phyloP scores from a whole-genome alignment of 108 stramenopile species.

The Aurantiochytrium sp. region DNA sequence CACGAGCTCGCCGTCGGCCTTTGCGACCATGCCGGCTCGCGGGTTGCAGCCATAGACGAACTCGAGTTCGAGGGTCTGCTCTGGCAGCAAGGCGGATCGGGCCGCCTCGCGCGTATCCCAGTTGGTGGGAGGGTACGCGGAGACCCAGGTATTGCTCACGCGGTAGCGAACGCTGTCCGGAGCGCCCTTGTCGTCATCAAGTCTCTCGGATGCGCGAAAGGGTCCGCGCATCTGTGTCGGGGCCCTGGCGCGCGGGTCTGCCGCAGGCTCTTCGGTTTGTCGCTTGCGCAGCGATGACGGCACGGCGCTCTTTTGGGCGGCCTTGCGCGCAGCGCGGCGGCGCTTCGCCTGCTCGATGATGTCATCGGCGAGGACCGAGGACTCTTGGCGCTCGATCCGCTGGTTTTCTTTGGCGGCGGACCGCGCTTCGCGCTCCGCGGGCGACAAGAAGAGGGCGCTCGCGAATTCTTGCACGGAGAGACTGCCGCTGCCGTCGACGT shows the following conservation, averaged over 20 bases:
- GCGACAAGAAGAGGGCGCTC: background rate
- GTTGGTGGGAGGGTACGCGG: background rate
- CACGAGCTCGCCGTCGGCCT: background rate
- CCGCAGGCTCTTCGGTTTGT: background rate
- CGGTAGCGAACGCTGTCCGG: background rate
- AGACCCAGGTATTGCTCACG: background rate
- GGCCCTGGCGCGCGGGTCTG: background rate
- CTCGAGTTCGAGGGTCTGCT: background rate
- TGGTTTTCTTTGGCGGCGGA: background rate
- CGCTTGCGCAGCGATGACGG: too few species aligned
- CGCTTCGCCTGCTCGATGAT: slow-evolving; percentile 26
- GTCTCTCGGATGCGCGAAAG: background rate
- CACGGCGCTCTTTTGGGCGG: too few species aligned
- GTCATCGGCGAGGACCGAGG: background rate
- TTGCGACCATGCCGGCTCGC: background rate
- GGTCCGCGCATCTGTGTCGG: background rate
- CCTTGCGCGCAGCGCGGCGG: background rate
- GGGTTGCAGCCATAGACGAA: slow-evolving; percentile 8
- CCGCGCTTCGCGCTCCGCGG: background rate
- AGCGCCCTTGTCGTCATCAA: background rate
- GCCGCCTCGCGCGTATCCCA: background rate
- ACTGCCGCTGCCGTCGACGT: background rate
- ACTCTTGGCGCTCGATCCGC: background rate
- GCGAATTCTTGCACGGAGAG: background rate
- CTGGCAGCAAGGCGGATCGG: background rate